A percentile compares a stretch with the other conserved stretches of the same genome.
Conservation (phyloP, 805 yeast genomes). For the Kodamaea laetipori region DNA sequence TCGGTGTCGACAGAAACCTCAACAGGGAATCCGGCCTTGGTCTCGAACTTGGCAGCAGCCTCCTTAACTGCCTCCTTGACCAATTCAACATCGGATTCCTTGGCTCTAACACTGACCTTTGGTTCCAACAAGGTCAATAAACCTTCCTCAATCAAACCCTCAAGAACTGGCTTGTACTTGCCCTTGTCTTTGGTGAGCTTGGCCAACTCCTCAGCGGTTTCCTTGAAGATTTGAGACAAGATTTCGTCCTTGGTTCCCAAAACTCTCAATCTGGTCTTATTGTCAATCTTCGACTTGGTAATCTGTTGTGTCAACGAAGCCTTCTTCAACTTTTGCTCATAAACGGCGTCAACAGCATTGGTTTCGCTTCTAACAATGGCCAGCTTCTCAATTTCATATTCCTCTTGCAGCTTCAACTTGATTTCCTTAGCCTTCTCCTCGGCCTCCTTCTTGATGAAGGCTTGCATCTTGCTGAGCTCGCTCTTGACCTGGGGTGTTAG, state of each 20-base stretch:
- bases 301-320: slow-evolving; percentile 93
- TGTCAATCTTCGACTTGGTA: slow-evolving; percentile 90
- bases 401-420: slow-evolving; percentile 94
- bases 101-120: slow-evolving; percentile 62
- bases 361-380: slow-evolving; percentile 91
- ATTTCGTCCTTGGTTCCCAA: slow-evolving; percentile 80
- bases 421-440: slow-evolving; percentile 98
- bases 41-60: slow-evolving; percentile 65
- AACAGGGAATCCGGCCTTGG: slow-evolving; percentile 59
- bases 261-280: slow-evolving; percentile 91
- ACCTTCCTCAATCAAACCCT: slow-evolving; percentile 77
- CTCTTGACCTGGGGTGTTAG: slow-evolving; percentile 68
- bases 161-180: slow-evolving; percentile 68
- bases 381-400: slow-evolving; percentile 96
- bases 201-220: slow-evolving; percentile 64
- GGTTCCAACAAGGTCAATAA: slow-evolving; percentile 73
- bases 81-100: slow-evolving; percentile 61
- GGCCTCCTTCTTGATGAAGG: slow-evolving; percentile 98
- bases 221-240: slow-evolving; percentile 70
- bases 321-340: slow-evolving; percentile 84
- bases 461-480: slow-evolving; percentile 96
- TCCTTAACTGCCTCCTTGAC: slow-evolving; percentile 63
- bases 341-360: slow-evolving; percentile 78
- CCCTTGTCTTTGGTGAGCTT: slow-evolving; percentile 54
- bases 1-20: slow-evolving; percentile 58